phyloP scores from a whole-genome alignment of 768 basidiomycete species.

The Hirschioporus abietinus region DNA sequence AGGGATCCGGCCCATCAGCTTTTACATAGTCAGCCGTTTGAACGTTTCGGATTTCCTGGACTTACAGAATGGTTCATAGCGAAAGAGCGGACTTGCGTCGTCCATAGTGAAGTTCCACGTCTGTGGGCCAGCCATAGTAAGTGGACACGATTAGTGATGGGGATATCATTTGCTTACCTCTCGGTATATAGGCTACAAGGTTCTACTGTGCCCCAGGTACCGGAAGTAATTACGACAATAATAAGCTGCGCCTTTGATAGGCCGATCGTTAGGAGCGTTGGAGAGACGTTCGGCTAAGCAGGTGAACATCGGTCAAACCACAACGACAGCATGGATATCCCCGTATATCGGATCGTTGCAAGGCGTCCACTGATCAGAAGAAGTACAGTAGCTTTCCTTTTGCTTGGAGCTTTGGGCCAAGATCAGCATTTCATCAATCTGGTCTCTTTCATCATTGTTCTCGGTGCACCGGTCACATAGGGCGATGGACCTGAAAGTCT shows the following conservation, averaged over 20 bases:
- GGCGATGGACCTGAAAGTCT: not conserved
- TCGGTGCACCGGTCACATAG: not conserved
- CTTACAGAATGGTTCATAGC: constrained; percentile 19
- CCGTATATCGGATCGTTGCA: not conserved
- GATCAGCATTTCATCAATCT: not conserved
- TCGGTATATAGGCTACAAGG: not conserved
- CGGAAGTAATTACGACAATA: not conserved
- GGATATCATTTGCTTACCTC: not conserved
- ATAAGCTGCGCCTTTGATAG: not conserved
- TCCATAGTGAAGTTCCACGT: constrained; percentile 18
- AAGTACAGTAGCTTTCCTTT: not conserved
- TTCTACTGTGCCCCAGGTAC: not conserved
- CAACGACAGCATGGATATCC: no score
- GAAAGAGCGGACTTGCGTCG: constrained; percentile 18
- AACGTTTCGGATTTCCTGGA: not conserved
- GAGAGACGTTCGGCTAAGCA: no score
- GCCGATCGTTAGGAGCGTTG: not conserved
- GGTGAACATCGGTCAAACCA: no score
- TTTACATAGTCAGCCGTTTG: not conserved
- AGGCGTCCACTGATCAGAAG: not conserved
- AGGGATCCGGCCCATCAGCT: not conserved
- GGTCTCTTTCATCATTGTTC: not conserved
- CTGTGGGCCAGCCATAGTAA: not conserved
- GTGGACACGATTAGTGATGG: not conserved
- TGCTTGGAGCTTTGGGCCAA: not conserved